These are phyloP conservation scores for Diplodia corticola DNA, from an alignment of 2,329 filamentous ascomycete species.

Conservation along the genomic window DNA sequence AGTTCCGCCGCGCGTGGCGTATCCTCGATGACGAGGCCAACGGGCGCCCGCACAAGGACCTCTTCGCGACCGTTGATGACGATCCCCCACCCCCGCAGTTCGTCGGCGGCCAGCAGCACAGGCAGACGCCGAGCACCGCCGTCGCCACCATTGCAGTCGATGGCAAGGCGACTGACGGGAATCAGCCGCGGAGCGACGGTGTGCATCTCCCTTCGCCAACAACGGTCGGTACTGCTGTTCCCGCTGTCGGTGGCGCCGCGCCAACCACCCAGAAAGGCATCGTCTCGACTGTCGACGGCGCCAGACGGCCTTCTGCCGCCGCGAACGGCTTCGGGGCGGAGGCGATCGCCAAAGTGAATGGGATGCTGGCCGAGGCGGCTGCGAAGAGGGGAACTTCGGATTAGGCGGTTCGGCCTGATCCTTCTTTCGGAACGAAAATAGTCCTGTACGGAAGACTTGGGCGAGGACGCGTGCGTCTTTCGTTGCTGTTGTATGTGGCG, in stretches of 20 bases:
- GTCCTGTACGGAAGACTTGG: neutral
- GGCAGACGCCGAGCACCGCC: neutral
- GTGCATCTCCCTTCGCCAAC: neutral
- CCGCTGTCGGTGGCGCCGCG: neutral
- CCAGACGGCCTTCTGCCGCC: neutral
- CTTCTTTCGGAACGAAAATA: no score
- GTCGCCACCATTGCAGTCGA: neutral
- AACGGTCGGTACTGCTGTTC: no score
- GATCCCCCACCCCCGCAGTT: conserved; percentile 17
- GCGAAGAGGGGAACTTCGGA: neutral
- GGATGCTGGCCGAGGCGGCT: conserved; percentile 3
- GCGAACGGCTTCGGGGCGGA: conserved; percentile 2
- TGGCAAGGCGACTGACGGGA: neutral
- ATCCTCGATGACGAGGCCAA: conserved; percentile 44
- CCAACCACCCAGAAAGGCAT: neutral
- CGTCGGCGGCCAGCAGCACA: neutral
- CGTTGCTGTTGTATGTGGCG: no score
- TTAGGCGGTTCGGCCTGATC: neutral
- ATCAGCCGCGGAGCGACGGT: neutral
- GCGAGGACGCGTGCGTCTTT: no score
- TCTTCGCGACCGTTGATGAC: conserved; percentile 15
- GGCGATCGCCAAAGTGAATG: conserved; percentile 7
- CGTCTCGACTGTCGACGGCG: conserved; percentile 4
- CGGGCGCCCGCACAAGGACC: conserved; percentile 3
- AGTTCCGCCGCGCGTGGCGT: conserved; percentile 77